These are phyloP conservation scores for Candida wancherniae DNA, from an alignment of 805 yeast species.

Conservation along the genomic window DNA sequence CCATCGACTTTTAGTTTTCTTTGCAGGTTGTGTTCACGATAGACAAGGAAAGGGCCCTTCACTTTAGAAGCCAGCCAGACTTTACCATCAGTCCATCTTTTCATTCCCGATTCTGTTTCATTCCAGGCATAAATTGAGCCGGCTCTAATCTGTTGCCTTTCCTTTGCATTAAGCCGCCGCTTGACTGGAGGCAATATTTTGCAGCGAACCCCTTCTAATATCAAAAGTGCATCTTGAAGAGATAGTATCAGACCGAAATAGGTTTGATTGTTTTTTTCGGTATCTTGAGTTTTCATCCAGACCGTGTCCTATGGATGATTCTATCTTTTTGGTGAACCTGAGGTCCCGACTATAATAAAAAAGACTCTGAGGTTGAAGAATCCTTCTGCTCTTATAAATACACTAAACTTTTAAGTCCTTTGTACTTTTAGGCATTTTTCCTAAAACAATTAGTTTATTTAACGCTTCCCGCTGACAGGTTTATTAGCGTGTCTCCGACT, in stretches of 20 bases:
- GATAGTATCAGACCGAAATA: conserved; percentile 57
- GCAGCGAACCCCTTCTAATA: conserved; percentile 60
- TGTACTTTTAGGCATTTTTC: no score
- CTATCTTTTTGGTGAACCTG: no score
- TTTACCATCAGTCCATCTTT: conserved; percentile 76
- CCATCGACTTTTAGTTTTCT: conserved; percentile 42
- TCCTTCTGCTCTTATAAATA: no score
- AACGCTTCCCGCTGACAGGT: no score
- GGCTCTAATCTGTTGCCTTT: conserved; percentile 47
- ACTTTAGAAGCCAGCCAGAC: conserved; percentile 73
- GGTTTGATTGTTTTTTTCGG: conserved; percentile 33
- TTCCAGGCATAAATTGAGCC: conserved; percentile 71
- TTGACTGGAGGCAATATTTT: conserved; percentile 54
- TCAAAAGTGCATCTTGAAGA: conserved; percentile 56
- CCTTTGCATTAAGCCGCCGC: conserved; percentile 53
- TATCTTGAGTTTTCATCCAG: no score
- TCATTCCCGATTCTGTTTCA: conserved; percentile 65
- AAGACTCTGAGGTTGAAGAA: no score
- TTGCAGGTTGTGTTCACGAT: conserved; percentile 51
- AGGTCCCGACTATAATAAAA: no score
- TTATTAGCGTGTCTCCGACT: no score
- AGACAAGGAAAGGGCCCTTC: conserved; percentile 54
- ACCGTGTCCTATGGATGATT: no score
- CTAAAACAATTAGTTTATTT: no score
- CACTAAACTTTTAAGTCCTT: no score